Base-by-base conservation (phyloP, 257 asterid genomes). In the Primulina huaijiensis region DNA sequence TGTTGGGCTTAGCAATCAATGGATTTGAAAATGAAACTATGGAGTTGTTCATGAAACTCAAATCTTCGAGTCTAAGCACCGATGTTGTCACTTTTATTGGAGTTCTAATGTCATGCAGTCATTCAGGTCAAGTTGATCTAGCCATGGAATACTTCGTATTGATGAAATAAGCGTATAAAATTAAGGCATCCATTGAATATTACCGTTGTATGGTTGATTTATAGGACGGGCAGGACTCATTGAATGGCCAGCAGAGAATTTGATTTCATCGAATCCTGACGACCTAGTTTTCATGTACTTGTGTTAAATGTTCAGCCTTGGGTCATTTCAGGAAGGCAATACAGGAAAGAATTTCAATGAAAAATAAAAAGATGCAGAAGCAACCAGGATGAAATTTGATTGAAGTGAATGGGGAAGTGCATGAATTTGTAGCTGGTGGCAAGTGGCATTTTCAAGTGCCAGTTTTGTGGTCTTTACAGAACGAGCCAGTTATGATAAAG, bases 181-280 rank as follows among this genome's bases (percentile, higher is more conserved):
- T 89, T 3, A 73, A 83, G 27, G 88, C 96, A 38, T 72, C 73
- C 20, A 69, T 86, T 29, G 70, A 86, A 60, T 95, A 91, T 63
- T 89, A 83, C 46, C 92, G 96, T 64, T 89, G 96, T 58, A 27
- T 89, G 75, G 76, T 91, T 21, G 97, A 91, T 77, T 82, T 76
- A 33, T 91, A 57, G 92, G 92, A 46, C 81, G 90, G 69, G 82
- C 86, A n/a, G 97, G 96, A 14, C 72, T 43, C 2, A 76, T 89
- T 19, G 83, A 81, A 65, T 80, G 83, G 87, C 90, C 95, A 0
- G 86, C 88, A 0, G 34, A 68, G 52, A 71, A 78, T 57, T 76
- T 91, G 80, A 67, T 76, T n/a, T 35, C 58, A 52, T 63, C 75
- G 73, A 86, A 87, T 77, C 86, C 85, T 14, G 61, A 80, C 5